These are phyloP conservation scores for Margaritispora aquatica DNA, from an alignment of 495 filamentous ascomycete genomes.

Conservation along the genomic window DNA sequence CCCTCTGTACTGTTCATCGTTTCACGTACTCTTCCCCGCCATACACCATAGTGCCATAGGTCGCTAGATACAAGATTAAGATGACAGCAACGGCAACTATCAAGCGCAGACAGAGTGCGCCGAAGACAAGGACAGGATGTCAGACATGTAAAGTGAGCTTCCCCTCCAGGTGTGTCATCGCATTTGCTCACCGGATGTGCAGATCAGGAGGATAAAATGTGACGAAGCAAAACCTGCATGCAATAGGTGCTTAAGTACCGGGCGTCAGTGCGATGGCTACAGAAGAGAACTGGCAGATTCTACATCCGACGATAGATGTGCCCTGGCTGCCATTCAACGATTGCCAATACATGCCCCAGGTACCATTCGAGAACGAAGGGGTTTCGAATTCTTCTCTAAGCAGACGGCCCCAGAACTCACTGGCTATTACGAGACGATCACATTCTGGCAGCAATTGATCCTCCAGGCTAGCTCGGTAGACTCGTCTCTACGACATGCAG, in stretches of 20 bases:
- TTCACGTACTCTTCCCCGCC: too few relatives aligned
- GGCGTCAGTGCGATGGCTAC: slow-evolving; percentile 39
- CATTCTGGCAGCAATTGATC: slow-evolving; percentile 14
- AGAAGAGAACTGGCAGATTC: slow-evolving; percentile 1
- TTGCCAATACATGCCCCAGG: slow-evolving; percentile 7
- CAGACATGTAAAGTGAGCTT: slow-evolving; percentile 18
- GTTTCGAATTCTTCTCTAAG: slow-evolving; percentile 14
- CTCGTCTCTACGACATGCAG: slow-evolving; percentile 9
- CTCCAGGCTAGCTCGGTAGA: slow-evolving; percentile 12
- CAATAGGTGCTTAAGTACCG: slow-evolving; percentile 31
- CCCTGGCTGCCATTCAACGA: slow-evolving; percentile 1
- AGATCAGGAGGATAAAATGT: slow-evolving; percentile 38
- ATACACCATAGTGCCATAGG: too few relatives aligned
- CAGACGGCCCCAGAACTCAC: slow-evolving; percentile 12
- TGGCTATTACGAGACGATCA: slow-evolving; percentile 7
- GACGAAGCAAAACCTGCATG: slow-evolving; percentile 37
- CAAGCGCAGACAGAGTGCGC: slow-evolving; percentile 8
- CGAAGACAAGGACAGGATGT: slow-evolving; percentile 17
- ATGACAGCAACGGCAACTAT: not conserved
- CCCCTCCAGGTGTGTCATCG: not conserved
- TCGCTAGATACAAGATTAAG: too few relatives aligned
- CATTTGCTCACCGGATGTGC: slow-evolving; percentile 6
- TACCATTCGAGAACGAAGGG: slow-evolving; percentile 10
- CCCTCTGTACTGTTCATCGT: too few relatives aligned
- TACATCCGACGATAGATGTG: not conserved